Evolutionary conservation across 129 eudicot genomes (phyloP), one percentile per base, ranked within the genome.

Genomic region (Lactuca sativa): DNA sequence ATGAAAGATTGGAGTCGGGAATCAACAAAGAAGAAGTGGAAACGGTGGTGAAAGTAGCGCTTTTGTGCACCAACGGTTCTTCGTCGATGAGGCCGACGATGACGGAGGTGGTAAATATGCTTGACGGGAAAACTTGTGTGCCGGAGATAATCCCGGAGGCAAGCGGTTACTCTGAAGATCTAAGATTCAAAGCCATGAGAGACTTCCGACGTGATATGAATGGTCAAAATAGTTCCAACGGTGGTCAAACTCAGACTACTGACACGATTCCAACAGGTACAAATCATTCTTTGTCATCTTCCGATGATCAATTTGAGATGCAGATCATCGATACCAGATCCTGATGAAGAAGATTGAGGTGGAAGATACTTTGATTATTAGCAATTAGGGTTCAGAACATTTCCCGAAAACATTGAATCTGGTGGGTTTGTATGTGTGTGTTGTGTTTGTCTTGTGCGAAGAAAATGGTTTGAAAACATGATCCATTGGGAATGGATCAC

Each of bases 111-210:
- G 91, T 82, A 33, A 75, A 48, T 30, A 90, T 90, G 97, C 91
- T 90, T 7, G 87, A 84, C 9, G 91, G 97, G 32, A 72, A 74
- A 74, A 76, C 81, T 44, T 62, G 48, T 8, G 75, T 90, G 12
- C 95, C 97, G 16, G 89, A 80, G 38, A 81, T 68, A 36, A 31
- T 66, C 13, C 81, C 85, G 4, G 82, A 77, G 60, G 79, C 85
- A 38, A 75, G 72, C 60, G 69, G 69, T 2, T 66, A 78, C 69
- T 52, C 88, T 0, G 84, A 80, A 49, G 91, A 86, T 73, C 62
- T 87, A 76, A 82, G 97, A 72, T 90, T 90, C 30, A 84, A 71
- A 72, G 95, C 91, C 76, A 78, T 90, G 86, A 84, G 89, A 71
- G 95, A 84, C 76, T 86, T 82, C 34, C 84, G 83, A 61, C 73